Evolutionary conservation across 345 rosid species (phyloP).

Genomic region (Dimocarpus longan): DNA sequence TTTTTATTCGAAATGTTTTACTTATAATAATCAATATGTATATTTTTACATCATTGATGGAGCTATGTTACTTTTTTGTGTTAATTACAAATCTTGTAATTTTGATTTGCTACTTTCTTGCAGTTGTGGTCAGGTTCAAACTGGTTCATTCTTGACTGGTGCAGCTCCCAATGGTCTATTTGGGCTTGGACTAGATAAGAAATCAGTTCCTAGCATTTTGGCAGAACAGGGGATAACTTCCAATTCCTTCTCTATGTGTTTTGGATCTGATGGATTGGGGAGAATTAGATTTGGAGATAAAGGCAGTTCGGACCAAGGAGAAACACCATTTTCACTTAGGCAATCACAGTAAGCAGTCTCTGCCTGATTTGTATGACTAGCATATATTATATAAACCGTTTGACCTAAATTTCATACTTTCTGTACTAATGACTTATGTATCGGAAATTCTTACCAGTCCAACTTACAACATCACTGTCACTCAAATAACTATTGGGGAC

Average conservation of each 20-base stretch:
- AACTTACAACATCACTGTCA: slow-evolving; percentile 77
- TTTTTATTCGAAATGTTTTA: background rate
- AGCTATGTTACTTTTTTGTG: slow-evolving; percentile 6
- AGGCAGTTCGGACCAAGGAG: slow-evolving; percentile 78
- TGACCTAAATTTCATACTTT: background rate
- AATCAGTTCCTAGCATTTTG: slow-evolving; percentile 88
- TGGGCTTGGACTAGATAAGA: slow-evolving; percentile 82
- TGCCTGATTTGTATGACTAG: background rate
- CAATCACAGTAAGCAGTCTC: slow-evolving; percentile 56
- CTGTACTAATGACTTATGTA: slow-evolving; percentile 18
- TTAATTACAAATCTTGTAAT: slow-evolving; percentile 4
- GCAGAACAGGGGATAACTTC: slow-evolving; percentile 63
- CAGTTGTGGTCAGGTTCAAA: slow-evolving; percentile 89
- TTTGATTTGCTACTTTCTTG: slow-evolving; percentile 25
- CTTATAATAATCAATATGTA: background rate
- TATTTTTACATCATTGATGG: background rate
- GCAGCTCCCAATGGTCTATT: slow-evolving; percentile 98
- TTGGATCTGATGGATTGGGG: slow-evolving; percentile 65
- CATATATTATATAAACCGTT: background rate
- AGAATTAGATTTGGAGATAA: slow-evolving; percentile 93
- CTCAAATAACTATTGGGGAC: slow-evolving; percentile 62
- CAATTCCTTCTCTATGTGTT: slow-evolving; percentile 98
- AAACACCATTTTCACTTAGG: slow-evolving; percentile 78
- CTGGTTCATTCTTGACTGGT: slow-evolving; percentile 80
- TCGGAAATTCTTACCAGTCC: slow-evolving; percentile 51